Conservation (phyloP, 495 filamentous ascomycete species). For the Gamarada debralockiae region DNA sequence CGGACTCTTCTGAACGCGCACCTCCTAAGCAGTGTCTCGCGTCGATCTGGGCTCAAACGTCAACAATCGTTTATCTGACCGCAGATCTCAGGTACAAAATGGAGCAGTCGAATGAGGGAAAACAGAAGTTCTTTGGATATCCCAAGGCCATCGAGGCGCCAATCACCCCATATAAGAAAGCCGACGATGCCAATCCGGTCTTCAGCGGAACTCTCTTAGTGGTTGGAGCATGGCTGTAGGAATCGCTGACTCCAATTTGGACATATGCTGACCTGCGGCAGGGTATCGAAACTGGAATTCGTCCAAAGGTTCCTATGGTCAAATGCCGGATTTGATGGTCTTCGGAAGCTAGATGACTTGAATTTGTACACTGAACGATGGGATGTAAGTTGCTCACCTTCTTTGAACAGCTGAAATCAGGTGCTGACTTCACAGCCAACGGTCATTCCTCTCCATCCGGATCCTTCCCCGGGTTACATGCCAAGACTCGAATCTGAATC, state of each 20-base stretch:
- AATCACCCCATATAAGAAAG: slow-evolving; percentile 17
- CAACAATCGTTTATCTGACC: background rate
- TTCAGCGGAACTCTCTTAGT: slow-evolving; percentile 12
- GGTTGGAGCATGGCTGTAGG: slow-evolving; percentile 19
- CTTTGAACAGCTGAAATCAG: background rate
- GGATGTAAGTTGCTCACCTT: slow-evolving; percentile 37
- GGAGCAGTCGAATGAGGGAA: background rate
- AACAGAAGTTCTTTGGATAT: slow-evolving; percentile 18
- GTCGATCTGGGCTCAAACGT: background rate
- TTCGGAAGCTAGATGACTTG: slow-evolving; percentile 56
- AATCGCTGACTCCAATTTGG: background rate
- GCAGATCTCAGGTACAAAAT: background rate
- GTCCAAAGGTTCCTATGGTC: slow-evolving; percentile 62
- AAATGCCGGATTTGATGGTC: slow-evolving; percentile 67
- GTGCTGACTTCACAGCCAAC: slow-evolving; percentile 47
- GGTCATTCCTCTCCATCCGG: slow-evolving; percentile 60
- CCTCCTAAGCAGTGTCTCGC: too few relatives aligned
- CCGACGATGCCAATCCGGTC: slow-evolving; percentile 22
- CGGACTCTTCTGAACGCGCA: too few relatives aligned
- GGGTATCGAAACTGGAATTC: slow-evolving; percentile 50
- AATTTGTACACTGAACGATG: slow-evolving; percentile 58
- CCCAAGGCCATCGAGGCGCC: slow-evolving; percentile 17
- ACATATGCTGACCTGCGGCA: slow-evolving; percentile 24
- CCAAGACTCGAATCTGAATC: slow-evolving; percentile 34
- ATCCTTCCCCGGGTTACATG: slow-evolving; percentile 18